phyloP scores from a whole-genome alignment of 2,329 filamentous ascomycete species.

The Colletotrichum higginsianum region DNA sequence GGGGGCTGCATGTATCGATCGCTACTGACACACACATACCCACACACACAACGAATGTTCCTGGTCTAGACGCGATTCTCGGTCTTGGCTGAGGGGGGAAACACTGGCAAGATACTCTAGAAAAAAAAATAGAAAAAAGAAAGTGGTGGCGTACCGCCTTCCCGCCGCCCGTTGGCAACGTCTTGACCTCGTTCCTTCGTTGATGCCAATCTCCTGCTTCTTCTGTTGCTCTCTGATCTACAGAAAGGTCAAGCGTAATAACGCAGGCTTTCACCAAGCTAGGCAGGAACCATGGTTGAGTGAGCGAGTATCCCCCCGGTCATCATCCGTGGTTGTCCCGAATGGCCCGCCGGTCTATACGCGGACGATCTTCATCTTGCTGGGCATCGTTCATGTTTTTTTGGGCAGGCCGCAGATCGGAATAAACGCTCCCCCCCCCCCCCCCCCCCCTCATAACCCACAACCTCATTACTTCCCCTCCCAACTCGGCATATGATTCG shows the following conservation, averaged over 20 bases:
- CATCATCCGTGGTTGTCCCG: too few species aligned
- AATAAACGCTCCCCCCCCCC: conserved; percentile 1
- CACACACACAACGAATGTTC: neutral
- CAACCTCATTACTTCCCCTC: neutral
- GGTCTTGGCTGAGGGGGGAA: neutral
- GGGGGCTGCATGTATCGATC: conserved; percentile 17
- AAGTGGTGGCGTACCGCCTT: conserved; percentile 25
- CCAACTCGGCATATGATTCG: conserved; percentile 22
- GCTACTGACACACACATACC: too few species aligned
- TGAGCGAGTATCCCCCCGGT: too few species aligned
- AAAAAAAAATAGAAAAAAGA: too few species aligned
- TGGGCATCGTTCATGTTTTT: neutral
- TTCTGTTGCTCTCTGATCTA: too few species aligned
- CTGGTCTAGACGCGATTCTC: conserved; percentile 1
- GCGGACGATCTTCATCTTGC: too few species aligned
- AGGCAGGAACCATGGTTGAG: too few species aligned
- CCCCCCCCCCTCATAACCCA: neutral
- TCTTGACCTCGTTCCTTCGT: neutral
- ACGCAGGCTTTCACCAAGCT: too few species aligned
- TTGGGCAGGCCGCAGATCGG: conserved; percentile 28
- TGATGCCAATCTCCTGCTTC: too few species aligned
- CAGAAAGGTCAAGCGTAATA: too few species aligned
- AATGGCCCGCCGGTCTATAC: too few species aligned
- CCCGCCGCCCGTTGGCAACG: conserved; percentile 17
- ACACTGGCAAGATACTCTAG: too few species aligned